phyloP scores from a whole-genome alignment of 805 yeast species.

The Torulaspora quercuum region DNA sequence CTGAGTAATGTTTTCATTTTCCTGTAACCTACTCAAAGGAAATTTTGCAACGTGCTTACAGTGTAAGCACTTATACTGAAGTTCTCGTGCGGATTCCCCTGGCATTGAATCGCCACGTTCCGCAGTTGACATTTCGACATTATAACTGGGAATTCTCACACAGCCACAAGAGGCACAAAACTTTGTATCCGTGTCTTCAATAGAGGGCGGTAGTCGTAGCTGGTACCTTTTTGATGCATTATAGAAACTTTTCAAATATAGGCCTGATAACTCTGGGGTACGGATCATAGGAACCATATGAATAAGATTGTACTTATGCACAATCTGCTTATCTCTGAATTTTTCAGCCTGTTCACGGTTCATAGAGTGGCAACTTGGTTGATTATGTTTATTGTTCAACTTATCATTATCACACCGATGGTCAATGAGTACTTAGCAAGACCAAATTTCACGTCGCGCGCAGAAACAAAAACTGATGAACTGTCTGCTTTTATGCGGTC shows the following conservation, averaged over 20 bases:
- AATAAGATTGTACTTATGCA: conserved; percentile 30
- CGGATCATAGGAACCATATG: conserved; percentile 27
- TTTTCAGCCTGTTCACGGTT: conserved; percentile 28
- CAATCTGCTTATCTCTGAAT: conserved; percentile 27
- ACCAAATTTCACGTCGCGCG: no score
- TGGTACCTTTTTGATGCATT: conserved; percentile 32
- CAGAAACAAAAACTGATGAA: no score
- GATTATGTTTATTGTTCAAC: background rate
- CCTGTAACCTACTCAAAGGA: conserved; percentile 8
- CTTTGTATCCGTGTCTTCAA: conserved; percentile 22
- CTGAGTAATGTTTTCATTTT: conserved; percentile 1
- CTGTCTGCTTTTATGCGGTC: background rate
- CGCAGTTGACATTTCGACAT: conserved; percentile 7
- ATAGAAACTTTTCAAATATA: conserved; percentile 32
- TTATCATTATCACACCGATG: no score
- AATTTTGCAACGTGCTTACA: conserved; percentile 26
- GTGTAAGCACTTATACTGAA: conserved; percentile 30
- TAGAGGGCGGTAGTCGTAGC: conserved; percentile 24
- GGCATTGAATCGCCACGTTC: conserved; percentile 3
- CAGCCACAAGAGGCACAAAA: conserved; percentile 35
- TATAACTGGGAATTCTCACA: conserved; percentile 31
- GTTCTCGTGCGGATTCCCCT: conserved; percentile 17
- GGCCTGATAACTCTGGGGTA: conserved; percentile 27
- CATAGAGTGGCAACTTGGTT: conserved; percentile 10
- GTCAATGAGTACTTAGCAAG: no score